Conservation (phyloP, 306 rosid genomes). For the Sindora glabra region DNA sequence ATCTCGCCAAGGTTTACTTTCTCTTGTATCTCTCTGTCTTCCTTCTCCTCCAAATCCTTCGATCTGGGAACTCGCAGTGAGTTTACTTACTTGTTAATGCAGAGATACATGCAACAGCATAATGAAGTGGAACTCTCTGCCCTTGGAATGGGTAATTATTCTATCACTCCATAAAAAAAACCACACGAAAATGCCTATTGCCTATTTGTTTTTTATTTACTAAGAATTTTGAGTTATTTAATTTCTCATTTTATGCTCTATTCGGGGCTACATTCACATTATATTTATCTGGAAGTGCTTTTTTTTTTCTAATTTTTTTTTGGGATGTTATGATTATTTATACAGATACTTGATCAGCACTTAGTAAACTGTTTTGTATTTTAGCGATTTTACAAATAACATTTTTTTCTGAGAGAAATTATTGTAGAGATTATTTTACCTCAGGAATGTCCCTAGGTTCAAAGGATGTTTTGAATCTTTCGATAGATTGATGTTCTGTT, state of each 20-base stretch:
- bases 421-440: no score
- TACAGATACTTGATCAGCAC: background rate
- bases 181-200: background rate
- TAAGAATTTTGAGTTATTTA: background rate
- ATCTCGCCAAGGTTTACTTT: constrained; percentile 45
- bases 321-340: background rate
- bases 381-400: no score
- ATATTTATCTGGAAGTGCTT: background rate
- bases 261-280: background rate
- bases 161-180: background rate
- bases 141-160: constrained; percentile 48
- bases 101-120: constrained; percentile 62
- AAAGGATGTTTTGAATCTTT: background rate
- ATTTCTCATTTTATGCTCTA: background rate
- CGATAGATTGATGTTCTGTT: background rate
- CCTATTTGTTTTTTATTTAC: background rate
- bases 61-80: background rate
- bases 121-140: constrained; percentile 65
- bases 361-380: background rate
- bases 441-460: background rate
- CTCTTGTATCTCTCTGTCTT: background rate
- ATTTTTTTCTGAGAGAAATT: no score
- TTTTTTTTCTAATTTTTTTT: no score
- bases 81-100: background rate
- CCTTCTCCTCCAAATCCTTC: background rate